Evolutionary conservation across 148 eudicot species (phyloP).

Genomic region (Fagopyrum esculentum): DNA sequence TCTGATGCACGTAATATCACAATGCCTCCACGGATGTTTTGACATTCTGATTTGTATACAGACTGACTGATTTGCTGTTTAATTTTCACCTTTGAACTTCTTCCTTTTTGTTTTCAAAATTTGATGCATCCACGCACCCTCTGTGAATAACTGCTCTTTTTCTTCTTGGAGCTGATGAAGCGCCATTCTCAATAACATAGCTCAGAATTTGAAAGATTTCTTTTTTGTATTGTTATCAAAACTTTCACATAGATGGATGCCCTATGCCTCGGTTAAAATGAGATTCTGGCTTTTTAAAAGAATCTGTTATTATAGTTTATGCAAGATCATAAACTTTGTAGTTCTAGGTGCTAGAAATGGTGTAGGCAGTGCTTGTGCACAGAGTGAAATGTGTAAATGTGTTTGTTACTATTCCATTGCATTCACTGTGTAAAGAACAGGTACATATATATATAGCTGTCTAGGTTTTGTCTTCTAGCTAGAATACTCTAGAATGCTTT

Average conservation of each 20-base stretch:
- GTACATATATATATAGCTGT: no score
- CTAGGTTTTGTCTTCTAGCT: no score
- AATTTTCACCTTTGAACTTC: background rate
- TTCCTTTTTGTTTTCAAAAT: background rate
- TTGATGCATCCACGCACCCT: background rate
- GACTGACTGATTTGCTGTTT: background rate
- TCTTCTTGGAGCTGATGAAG: background rate
- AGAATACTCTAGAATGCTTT: no score
- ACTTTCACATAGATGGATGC: no score
- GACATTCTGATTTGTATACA: background rate
- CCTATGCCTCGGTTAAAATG: background rate
- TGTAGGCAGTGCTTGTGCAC: no score
- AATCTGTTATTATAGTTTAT: background rate
- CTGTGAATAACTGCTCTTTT: background rate
- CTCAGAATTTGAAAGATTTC: background rate
- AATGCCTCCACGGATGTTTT: background rate
- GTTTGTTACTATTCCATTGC: no score
- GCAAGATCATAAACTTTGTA: background rate
- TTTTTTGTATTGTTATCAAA: no score
- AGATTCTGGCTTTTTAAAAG: background rate
- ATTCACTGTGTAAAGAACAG: no score
- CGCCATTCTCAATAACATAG: no score
- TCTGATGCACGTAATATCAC: background rate
- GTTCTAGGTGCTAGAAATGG: no score
- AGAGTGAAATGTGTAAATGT: no score